A percentile compares a stretch with the other conserved stretches of the same genome.
Evolutionary conservation across 2,329 filamentous ascomycete species (phyloP).

Genomic region (Xylaria sp.): DNA sequence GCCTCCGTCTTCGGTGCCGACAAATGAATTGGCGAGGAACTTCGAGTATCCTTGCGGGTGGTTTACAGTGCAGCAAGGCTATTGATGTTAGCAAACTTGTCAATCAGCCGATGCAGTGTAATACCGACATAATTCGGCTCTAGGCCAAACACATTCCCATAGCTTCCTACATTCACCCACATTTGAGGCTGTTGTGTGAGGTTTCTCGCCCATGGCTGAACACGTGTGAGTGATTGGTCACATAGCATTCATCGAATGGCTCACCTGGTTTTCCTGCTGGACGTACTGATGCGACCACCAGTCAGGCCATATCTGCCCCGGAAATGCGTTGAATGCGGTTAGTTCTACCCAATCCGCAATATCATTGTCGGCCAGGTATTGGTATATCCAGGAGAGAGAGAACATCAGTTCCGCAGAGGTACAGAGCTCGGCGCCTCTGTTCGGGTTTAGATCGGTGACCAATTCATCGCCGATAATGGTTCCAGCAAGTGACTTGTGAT

Average conservation of each 20-base stretch:
- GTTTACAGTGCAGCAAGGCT: constrained; percentile 68
- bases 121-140: constrained; percentile 59
- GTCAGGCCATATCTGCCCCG: constrained; percentile 60
- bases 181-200: constrained; percentile 48
- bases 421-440: constrained; percentile 51
- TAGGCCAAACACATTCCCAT: constrained; percentile 61
- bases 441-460: constrained; percentile 53
- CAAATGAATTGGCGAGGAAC: constrained; percentile 62
- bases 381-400: constrained; percentile 48
- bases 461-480: constrained; percentile 57
- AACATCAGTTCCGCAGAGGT: constrained; percentile 49
- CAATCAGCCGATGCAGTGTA: background rate
- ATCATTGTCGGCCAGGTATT: constrained; percentile 46
- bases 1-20: constrained; percentile 56
- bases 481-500: constrained; percentile 56
- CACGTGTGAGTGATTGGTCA: constrained; percentile 16
- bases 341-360: constrained; percentile 61
- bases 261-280: constrained; percentile 62
- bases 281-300: constrained; percentile 68
- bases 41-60: constrained; percentile 67
- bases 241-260: constrained; percentile 15
- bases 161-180: constrained; percentile 60
- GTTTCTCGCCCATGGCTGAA: constrained; percentile 57
- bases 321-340: constrained; percentile 64
- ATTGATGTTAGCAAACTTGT: constrained; percentile 23